Evolutionary conservation across 2,329 filamentous ascomycete genomes (phyloP).

Genomic region (Chaetothyriales sp.): DNA sequence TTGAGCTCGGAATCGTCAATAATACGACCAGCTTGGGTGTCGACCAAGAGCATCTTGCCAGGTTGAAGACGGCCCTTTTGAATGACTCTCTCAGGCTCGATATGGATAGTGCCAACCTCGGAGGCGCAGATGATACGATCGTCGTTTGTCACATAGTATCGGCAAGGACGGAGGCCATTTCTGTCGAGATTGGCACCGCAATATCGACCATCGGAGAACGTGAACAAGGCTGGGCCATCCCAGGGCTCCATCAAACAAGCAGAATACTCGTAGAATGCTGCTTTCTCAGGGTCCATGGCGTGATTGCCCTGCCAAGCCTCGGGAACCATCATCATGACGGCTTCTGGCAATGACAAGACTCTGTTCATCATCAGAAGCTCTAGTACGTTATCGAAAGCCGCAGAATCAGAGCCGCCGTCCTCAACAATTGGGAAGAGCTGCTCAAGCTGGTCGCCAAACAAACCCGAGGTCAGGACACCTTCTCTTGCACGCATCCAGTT

Average conservation of each 20-base stretch:
- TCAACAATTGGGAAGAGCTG: slow-evolving; percentile 86
- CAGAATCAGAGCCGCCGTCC: slow-evolving; percentile 91
- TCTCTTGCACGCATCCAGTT: slow-evolving; percentile 99
- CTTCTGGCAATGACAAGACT: slow-evolving; percentile 85
- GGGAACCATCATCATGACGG: slow-evolving; percentile 96
- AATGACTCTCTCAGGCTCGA: slow-evolving; percentile 78
- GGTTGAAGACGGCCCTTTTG: slow-evolving; percentile 91
- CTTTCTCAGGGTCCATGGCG: slow-evolving; percentile 85
- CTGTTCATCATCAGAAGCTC: slow-evolving; percentile 91
- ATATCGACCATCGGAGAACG: slow-evolving; percentile 90
- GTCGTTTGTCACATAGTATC: slow-evolving; percentile 93
- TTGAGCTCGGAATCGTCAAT: slow-evolving; percentile 92
- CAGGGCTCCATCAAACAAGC: slow-evolving; percentile 98
- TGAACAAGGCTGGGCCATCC: slow-evolving; percentile 94
- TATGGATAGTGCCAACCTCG: slow-evolving; percentile 82
- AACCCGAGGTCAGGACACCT: slow-evolving; percentile 81
- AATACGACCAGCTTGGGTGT: slow-evolving; percentile 79
- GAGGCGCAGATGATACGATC: slow-evolving; percentile 96
- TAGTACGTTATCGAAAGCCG: slow-evolving; percentile 92
- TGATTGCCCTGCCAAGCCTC: slow-evolving; percentile 95
- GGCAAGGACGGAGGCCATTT: slow-evolving; percentile 87
- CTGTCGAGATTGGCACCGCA: slow-evolving; percentile 94
- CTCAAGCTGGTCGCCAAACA: slow-evolving; percentile 88
- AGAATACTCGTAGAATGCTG: slow-evolving; percentile 97
- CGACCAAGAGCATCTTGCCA: slow-evolving; percentile 89